Conservation (phyloP, 352 stramenopile species). For the Phytophthora pseudosyringae region DNA sequence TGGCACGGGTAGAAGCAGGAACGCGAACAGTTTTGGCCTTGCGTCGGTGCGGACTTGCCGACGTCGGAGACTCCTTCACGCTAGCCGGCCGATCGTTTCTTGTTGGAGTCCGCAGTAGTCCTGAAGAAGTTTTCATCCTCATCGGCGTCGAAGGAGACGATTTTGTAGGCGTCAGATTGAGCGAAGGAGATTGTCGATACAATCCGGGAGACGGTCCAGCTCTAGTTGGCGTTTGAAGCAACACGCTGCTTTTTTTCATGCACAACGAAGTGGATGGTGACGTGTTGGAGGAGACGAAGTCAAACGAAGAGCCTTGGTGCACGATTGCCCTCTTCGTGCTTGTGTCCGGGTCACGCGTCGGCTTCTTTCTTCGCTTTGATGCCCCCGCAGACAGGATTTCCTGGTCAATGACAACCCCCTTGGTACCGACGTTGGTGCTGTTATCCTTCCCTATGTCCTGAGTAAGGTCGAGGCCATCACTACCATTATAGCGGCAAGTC, state of each 20-base stretch:
- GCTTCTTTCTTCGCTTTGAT: constrained; percentile 30
- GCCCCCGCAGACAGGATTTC: neutral
- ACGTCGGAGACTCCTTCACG: constrained; percentile 14
- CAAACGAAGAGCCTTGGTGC: constrained; percentile 3
- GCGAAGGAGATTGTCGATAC: constrained; percentile 20
- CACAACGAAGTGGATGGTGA: constrained; percentile 21
- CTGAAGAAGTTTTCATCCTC: constrained; percentile 6
- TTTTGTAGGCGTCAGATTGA: constrained; percentile 34
- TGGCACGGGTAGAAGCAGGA: constrained; percentile 10
- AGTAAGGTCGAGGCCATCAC: constrained; percentile 21
- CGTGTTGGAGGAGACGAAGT: neutral
- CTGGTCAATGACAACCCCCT: neutral
- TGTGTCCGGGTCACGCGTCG: neutral
- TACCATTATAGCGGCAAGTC: constrained; percentile 31
- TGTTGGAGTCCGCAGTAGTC: constrained; percentile 14
- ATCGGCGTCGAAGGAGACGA: constrained; percentile 25
- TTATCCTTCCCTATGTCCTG: constrained; percentile 12
- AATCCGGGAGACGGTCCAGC: constrained; percentile 13
- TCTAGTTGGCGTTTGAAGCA: constrained; percentile 31
- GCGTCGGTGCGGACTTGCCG: constrained; percentile 20
- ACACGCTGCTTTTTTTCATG: constrained; percentile 5
- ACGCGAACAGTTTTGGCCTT: constrained; percentile 26
- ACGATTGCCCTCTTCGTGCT: neutral
- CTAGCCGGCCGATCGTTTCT: constrained; percentile 2
- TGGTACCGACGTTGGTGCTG: neutral